Evolutionary conservation across 352 stramenopile genomes (phyloP), one percentile per base, ranked within the genome.

Genomic region (Blastocystis sp.): DNA sequence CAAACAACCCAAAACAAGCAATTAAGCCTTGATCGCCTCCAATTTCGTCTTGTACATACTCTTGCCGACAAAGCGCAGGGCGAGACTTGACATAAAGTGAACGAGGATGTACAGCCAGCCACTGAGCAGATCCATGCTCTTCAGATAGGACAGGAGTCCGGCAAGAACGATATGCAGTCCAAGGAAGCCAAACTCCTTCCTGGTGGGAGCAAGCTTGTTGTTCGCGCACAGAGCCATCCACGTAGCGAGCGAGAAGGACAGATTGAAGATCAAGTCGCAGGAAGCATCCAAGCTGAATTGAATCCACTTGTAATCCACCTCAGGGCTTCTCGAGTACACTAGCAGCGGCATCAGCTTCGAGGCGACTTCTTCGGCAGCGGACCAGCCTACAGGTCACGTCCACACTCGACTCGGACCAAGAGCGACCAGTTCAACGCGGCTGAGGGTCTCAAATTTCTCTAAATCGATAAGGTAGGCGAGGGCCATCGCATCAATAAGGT

Each of bases 241-340:
- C 0, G 17, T 34, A 53, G 66, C 34, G 4, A 77, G 34, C 23
- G 38, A 2, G 41, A 77, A 77, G 19, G 66, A 77, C 17, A 77
- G 17, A 5, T 34, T 77, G 41, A 77, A 77, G 5, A 77, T 53
- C 2, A 77, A 60, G 60, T 77, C 66, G 45, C 21, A 77, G 4
- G 66, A 60, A 1, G 66, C 66, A 34, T 77, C 66, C 5, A 77
- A 45, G 60, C 38, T 60, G 66, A 77, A 77, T 34, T 77, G 66
- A 17, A 77, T 48, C 66, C 66, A 77, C 41, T 77, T 77, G 41
- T 77, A 77, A 43, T 77, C 66, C 4, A 77, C 66, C 4, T 77
- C 66, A 17, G 66, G 66, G 23, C 34, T 77, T 9, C 66, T 28
- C 5, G 66, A 77, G 34, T 77, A 77, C 11, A 77, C 9, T 2